A percentile compares a stretch with the other conserved stretches of the same genome.
phyloP scores from a whole-genome alignment of 192 early-diverging fungal species.

The Coemansia sp. region DNA sequence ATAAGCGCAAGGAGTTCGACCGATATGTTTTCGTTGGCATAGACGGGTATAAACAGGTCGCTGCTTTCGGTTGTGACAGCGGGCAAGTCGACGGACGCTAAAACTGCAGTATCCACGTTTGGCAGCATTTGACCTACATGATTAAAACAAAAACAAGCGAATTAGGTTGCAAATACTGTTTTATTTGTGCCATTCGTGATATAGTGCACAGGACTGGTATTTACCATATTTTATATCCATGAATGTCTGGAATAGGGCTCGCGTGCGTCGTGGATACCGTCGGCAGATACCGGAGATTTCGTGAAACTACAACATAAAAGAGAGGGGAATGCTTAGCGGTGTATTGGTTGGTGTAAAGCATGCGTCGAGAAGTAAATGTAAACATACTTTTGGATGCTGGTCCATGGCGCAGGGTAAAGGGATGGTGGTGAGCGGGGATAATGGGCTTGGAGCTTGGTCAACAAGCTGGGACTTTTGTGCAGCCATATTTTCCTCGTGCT shows the following conservation, averaged over 20 bases:
- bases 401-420: conserved; percentile 10
- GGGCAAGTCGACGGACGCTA: conserved; percentile 3
- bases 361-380: background rate
- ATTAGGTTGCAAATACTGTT: background rate
- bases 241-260: conserved; percentile 36
- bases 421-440: too few species aligned
- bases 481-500: too few species aligned
- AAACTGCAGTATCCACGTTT: background rate
- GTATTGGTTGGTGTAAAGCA: background rate
- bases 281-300: conserved; percentile 29
- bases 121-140: conserved; percentile 6
- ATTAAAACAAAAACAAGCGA: background rate
- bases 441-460: too few species aligned
- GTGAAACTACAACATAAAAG: conserved; percentile 18
- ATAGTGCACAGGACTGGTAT: background rate
- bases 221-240: conserved; percentile 43
- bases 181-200: background rate
- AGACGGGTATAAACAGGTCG: conserved; percentile 30
- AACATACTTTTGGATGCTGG: conserved; percentile 26
- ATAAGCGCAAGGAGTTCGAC: conserved; percentile 4
- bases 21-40: conserved; percentile 15
- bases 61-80: background rate
- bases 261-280: conserved; percentile 14
- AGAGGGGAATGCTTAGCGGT: background rate
- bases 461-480: background rate